phyloP scores from a whole-genome alignment of 345 rosid species.

The Eutrema heterophyllum region DNA sequence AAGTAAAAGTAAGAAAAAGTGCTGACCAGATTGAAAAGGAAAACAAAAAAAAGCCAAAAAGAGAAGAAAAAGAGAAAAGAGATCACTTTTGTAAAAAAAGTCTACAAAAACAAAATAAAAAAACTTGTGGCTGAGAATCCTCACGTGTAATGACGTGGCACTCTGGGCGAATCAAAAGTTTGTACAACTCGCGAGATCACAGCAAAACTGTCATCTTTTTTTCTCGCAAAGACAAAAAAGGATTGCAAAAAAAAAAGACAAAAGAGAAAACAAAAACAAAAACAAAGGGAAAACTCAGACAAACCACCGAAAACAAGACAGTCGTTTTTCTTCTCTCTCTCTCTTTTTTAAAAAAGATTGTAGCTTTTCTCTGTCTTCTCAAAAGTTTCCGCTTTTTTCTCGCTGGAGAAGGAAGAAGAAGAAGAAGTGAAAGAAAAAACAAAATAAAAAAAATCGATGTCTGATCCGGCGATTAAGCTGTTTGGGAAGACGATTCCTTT shows the following conservation, averaged over 20 bases:
- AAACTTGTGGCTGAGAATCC: slow-evolving; percentile 65
- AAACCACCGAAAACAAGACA: slow-evolving; percentile 26
- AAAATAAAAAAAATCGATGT: slow-evolving; percentile 47
- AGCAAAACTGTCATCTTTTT: slow-evolving; percentile 24
- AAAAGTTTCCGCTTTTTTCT: slow-evolving; percentile 31
- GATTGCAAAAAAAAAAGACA: background rate
- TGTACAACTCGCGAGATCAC: slow-evolving; percentile 30
- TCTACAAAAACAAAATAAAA: slow-evolving; percentile 42
- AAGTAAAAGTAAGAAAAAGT: background rate
- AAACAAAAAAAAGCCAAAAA: slow-evolving; percentile 17
- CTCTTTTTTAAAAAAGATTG: background rate
- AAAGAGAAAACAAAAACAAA: slow-evolving; percentile 5
- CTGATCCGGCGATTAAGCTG: slow-evolving; percentile 90
- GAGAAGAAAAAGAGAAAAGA: slow-evolving; percentile 18
- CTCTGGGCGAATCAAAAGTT: slow-evolving; percentile 46
- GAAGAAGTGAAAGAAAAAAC: background rate
- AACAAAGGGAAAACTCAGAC: background rate
- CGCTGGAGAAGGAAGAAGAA: background rate
- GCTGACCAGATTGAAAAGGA: slow-evolving; percentile 35
- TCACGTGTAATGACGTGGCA: slow-evolving; percentile 54
- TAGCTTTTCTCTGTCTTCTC: slow-evolving; percentile 7
- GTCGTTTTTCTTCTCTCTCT: slow-evolving; percentile 24
- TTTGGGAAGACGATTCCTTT: slow-evolving; percentile 85
- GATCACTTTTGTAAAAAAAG: slow-evolving; percentile 23
- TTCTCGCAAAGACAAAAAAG: slow-evolving; percentile 13